These are phyloP conservation scores for Maudiozyma barnettii DNA, from an alignment of 805 yeast genomes.

Conservation along the genomic window DNA sequence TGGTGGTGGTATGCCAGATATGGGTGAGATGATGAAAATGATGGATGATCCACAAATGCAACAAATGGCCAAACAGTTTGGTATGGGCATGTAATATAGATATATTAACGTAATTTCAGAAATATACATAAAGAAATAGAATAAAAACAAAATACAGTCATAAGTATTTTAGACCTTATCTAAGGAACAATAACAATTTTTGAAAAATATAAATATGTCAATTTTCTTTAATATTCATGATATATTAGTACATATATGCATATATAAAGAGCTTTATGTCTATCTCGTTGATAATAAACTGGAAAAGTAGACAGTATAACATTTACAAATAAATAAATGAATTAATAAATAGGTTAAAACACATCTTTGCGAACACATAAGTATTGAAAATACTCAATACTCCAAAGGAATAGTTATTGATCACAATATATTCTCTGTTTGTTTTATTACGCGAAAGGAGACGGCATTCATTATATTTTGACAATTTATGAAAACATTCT, in stretches of 20 bases:
- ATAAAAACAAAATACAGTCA: neutral
- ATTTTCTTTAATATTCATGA: neutral
- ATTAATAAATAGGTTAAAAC: no score
- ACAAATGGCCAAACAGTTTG: slow-evolving; percentile 42
- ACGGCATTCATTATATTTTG: neutral
- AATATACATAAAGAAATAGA: neutral
- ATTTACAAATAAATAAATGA: no score
- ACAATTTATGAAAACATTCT: no score
- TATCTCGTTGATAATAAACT: no score
- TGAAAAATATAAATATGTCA: neutral
- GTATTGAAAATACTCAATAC: no score
- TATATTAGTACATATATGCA: neutral
- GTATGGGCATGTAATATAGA: slow-evolving; percentile 26
- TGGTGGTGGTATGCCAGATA: slow-evolving; percentile 55
- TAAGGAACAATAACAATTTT: neutral
- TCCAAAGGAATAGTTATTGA: no score
- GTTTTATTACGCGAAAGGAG: no score
- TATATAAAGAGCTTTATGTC: no score
- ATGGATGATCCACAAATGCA: slow-evolving; percentile 41
- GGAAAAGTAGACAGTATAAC: no score
- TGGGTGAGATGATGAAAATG: slow-evolving; percentile 55
- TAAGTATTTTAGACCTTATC: neutral
- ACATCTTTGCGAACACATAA: no score
- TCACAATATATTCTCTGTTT: no score
- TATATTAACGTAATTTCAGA: neutral